Conservation (phyloP, 139 green algal genomes). For the Chara braunii region DNA sequence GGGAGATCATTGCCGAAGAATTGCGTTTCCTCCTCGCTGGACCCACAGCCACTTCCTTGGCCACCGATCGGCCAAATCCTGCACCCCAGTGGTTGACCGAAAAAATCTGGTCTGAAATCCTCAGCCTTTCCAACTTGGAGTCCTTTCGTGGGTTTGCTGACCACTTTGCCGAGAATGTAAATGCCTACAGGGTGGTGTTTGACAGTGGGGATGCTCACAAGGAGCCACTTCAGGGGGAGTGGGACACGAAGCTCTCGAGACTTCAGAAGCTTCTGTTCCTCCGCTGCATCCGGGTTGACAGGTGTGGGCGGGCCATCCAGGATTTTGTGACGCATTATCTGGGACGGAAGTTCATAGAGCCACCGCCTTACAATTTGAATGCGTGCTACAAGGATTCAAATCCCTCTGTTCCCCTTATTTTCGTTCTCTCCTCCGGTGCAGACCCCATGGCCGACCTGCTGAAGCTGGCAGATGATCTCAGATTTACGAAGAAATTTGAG, state of each 20-base stretch:
- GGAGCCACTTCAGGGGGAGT: constrained; percentile 48
- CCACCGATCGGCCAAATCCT: constrained; percentile 55
- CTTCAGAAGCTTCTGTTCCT: constrained; percentile 64
- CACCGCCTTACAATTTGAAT: constrained; percentile 65
- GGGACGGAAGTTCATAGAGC: constrained; percentile 64
- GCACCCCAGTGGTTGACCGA: constrained; percentile 64
- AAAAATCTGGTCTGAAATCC: constrained; percentile 65
- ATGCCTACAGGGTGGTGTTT: constrained; percentile 61
- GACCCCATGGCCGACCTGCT: constrained; percentile 77
- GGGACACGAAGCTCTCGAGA: constrained; percentile 45
- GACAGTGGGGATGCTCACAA: constrained; percentile 65
- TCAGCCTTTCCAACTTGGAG: constrained; percentile 55
- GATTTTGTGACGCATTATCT: constrained; percentile 57
- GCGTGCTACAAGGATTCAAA: constrained; percentile 55
- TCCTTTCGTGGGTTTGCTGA: constrained; percentile 48
- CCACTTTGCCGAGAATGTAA: constrained; percentile 48
- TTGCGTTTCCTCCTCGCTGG: constrained; percentile 58
- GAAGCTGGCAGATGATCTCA: constrained; percentile 72
- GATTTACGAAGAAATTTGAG: constrained; percentile 70
- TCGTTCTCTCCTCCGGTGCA: constrained; percentile 65
- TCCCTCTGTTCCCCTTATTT: constrained; percentile 64
- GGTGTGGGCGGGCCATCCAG: constrained; percentile 24
- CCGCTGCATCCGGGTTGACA: constrained; percentile 66
- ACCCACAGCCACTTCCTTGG: constrained; percentile 40
- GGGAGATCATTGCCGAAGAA: constrained; percentile 52